phyloP scores from a whole-genome alignment of 2,329 filamentous ascomycete species.

The Colletotrichum theobromicola region DNA sequence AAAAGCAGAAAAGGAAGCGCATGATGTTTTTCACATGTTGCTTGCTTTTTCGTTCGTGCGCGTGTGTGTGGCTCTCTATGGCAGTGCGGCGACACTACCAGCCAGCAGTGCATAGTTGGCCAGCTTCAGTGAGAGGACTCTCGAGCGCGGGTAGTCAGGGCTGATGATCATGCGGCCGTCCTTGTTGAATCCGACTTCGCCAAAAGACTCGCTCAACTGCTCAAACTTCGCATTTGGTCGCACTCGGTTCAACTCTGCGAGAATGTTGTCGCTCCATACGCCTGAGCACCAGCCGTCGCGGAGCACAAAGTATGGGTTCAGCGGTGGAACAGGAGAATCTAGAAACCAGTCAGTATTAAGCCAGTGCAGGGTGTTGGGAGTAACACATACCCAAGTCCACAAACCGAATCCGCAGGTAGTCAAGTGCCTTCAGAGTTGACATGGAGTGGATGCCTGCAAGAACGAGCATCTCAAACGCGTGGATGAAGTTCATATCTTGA shows the following conservation, averaged over 20 bases:
- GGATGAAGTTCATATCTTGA: conserved; percentile 74
- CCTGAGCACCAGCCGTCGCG: conserved; percentile 66
- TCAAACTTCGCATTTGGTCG: conserved; percentile 65
- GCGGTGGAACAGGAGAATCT: conserved; percentile 73
- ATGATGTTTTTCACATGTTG: background rate
- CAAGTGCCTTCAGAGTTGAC: conserved; percentile 61
- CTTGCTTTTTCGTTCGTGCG: background rate
- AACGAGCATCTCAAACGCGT: conserved; percentile 73
- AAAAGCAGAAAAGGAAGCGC: background rate
- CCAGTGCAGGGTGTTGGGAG: background rate
- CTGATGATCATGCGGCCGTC: conserved; percentile 63
- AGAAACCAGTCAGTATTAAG: conserved; percentile 25
- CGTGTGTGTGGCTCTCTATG: background rate
- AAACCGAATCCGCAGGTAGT: conserved; percentile 74
- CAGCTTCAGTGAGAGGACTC: conserved; percentile 61
- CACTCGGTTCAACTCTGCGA: conserved; percentile 62
- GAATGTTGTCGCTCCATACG: conserved; percentile 74
- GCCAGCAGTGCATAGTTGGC: conserved; percentile 59
- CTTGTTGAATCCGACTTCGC: conserved; percentile 62
- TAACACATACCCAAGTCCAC: conserved; percentile 67
- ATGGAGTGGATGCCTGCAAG: conserved; percentile 67
- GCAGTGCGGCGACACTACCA: conserved; percentile 16
- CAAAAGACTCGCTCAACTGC: conserved; percentile 69
- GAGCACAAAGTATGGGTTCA: conserved; percentile 77
- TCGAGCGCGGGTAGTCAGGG: conserved; percentile 58